These are phyloP conservation scores for Microbotryomycetes sp. DNA, from an alignment of 1,284 basidiomycete species.

Conservation along the genomic window DNA sequence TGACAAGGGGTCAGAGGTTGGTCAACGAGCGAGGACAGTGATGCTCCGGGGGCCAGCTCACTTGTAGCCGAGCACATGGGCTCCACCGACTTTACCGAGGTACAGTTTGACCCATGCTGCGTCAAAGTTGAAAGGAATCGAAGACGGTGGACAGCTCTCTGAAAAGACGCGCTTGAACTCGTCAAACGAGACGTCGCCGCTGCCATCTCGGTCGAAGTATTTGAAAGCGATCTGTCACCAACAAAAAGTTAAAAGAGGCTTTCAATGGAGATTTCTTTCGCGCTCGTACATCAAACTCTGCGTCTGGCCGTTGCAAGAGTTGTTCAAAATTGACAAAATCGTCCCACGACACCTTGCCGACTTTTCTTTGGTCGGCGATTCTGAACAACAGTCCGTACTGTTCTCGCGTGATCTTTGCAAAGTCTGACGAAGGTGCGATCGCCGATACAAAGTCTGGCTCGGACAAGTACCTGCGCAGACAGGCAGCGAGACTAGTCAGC, in stretches of 20 bases:
- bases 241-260: constrained; percentile 34
- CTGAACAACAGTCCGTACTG: constrained; percentile 79
- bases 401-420: constrained; percentile 70
- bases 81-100: constrained; percentile 78
- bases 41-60: constrained; percentile 22
- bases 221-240: constrained; percentile 75
- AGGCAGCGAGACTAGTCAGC: constrained; percentile 1
- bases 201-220: constrained; percentile 85
- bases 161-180: constrained; percentile 87
- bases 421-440: constrained; percentile 75
- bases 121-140: constrained; percentile 91
- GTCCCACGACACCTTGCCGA: constrained; percentile 80
- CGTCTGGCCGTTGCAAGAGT: constrained; percentile 53
- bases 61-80: constrained; percentile 85
- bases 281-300: constrained; percentile 29
- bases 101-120: constrained; percentile 92
- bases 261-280: constrained; percentile 48
- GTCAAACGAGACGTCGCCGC: constrained; percentile 80
- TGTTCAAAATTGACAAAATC: constrained; percentile 92
- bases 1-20: constrained; percentile 47
- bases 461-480: constrained; percentile 66
- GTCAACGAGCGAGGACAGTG: constrained; percentile 9
- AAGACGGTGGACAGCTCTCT: constrained; percentile 66
- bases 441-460: constrained; percentile 81
- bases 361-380: constrained; percentile 72